Base-by-base conservation (phyloP, 2,329 filamentous ascomycete genomes). In the Diaporthe eres region DNA sequence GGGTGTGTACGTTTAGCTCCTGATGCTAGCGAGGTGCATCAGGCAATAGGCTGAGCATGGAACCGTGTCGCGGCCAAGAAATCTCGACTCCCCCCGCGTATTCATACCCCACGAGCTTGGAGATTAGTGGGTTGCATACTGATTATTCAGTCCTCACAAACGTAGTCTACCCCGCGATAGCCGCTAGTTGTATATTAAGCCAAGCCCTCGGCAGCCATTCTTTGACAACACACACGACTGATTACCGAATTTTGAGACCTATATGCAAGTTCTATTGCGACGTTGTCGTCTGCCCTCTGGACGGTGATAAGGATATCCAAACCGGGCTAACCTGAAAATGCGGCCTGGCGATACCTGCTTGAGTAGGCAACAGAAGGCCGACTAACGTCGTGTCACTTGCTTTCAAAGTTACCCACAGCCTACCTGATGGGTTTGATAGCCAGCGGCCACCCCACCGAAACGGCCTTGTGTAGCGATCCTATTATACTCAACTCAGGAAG, bases 81-180 rank as follows among this genome's bases (percentile, higher is more conserved):
- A 57, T 31, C 53, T 57, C 53, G 53, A n/a, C 55, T 60, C 17
- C 55, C 55, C 55, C 55, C 55, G 55, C 55, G 31, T 39, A 12
- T 60, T 39, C 55, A 17, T 39, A 34, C 55, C 31, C 31, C 55
- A 39, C 13, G 22, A 39, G 13, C 9, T 10, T 60, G 31, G n/a
- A 60, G 55, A 37, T 60, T 60, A n/a, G 31, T 37, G 31, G 55
- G 55, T 39, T 60, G 31, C 9, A 37, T 22, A 60, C 55, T 60
- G 55, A 60, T 60, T 60, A 60, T 39, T 39, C 55, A 60, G 55
- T 13, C 55, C 55, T 60, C 55, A n/a, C 55, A 39, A 60, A 60
- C 31, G 19, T 60, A 22, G 55, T 57, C 31, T 60, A 60, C 55
- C 55, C 55, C 55, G 55, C 55, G 55, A n/a, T 60, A 60, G 19